Base-by-base conservation (phyloP, 2,329 filamentous ascomycete species). In the Venturiaceae sp. region DNA sequence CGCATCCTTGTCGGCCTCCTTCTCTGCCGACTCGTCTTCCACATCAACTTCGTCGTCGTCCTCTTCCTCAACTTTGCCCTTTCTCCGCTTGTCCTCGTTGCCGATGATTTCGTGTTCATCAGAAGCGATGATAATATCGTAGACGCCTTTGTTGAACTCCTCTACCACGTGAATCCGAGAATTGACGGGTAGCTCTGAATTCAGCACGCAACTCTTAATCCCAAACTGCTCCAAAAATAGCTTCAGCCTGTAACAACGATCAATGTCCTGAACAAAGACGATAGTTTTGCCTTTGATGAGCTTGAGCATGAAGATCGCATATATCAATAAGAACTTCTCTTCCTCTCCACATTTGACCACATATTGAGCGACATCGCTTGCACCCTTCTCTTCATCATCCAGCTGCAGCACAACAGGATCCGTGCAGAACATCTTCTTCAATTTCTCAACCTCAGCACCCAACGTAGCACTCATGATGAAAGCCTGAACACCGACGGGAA, bases 191-290 rank as follows among this genome's bases (percentile, higher is more conserved):
- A 99, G 75, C 69, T 99, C 92, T 1, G 90, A 94, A 74, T 99
- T 99, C 41, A 99, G 76, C 30, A 96, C 89, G 72, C 90, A 95
- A 66, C 89, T 92, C 69, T 90, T 87, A 68, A 96, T 92, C 52
- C 91, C 92, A 68, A 99, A 99, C 69, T 99, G 94, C 72, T 99
- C 94, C 56, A 99, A 82, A 69, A 94, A 99, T 7, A 99, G 80
- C 74, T 96, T 96, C 26, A 99, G 76, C 36, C 94, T 83, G 73
- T 99, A 99, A 66, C 88, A 95, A 63, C 86, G 77, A 72, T 96
- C 92, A 57, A 95, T 87, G 64, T 96, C 90, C 30, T 84, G 86
- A 6, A 96, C 91, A 64, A 91, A 91, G 52, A 90, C 82, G 55
- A 90, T 87, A 60, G 87, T 88, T 72, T 97, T 97, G 63, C 94